phyloP scores from a whole-genome alignment of 192 early-diverging fungal species.

The Lobosporangium transversale region DNA sequence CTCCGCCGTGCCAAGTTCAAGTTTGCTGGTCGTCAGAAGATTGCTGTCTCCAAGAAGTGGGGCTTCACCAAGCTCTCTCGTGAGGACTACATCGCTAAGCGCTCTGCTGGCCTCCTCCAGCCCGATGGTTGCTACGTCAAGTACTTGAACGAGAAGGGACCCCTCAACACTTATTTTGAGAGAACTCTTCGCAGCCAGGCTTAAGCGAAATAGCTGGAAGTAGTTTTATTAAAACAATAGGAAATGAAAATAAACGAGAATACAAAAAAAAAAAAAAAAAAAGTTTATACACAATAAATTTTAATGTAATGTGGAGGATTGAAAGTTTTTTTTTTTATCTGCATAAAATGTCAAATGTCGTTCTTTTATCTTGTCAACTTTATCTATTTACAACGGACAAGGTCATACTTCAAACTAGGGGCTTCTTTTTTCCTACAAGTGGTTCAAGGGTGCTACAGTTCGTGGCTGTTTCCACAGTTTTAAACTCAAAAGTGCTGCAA shows the following conservation, averaged over 20 bases:
- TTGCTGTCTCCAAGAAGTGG: slow-evolving; percentile 99
- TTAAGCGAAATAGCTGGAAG: slow-evolving; percentile 4
- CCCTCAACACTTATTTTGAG: slow-evolving; percentile 67
- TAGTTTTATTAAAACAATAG: slow-evolving; percentile 1
- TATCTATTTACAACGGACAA: too few species aligned
- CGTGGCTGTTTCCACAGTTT: slow-evolving; percentile 50
- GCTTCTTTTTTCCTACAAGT: too few species aligned
- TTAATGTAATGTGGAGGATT: too few species aligned
- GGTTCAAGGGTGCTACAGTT: background rate
- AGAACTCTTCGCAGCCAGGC: slow-evolving; percentile 39
- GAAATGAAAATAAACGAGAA: background rate
- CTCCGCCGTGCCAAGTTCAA: slow-evolving; percentile 81
- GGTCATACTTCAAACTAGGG: too few species aligned
- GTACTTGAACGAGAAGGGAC: slow-evolving; percentile 88
- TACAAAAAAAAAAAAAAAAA: background rate
- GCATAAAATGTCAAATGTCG: too few species aligned
- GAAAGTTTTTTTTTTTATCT: background rate
- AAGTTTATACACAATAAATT: too few species aligned
- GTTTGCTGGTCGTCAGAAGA: slow-evolving; percentile 99
- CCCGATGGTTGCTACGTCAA: slow-evolving; percentile 97
- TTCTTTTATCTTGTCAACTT: too few species aligned
- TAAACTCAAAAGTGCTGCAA: slow-evolving; percentile 56
- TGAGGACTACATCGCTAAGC: slow-evolving; percentile 87
- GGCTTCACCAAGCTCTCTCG: slow-evolving; percentile 98
- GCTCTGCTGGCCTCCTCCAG: slow-evolving; percentile 80